Base-by-base conservation (phyloP, 2,329 filamentous ascomycete species). In the Cladosporium velox region DNA sequence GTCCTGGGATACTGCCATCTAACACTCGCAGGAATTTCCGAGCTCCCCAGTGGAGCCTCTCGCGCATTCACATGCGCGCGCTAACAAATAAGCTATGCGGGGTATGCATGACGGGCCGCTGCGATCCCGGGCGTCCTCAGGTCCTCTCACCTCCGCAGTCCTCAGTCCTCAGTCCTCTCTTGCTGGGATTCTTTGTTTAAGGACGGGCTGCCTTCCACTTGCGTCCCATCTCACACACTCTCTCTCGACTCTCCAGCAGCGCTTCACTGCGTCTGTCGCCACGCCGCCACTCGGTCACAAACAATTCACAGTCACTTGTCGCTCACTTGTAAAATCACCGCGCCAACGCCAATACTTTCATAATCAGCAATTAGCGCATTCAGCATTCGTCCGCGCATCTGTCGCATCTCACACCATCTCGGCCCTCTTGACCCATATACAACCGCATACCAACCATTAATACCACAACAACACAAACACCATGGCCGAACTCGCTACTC, bases 401-500 rank as follows among this genome's bases (percentile, higher is more conserved):
- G 60, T 62, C 47, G 59, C 24, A 64, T 64, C 26, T 64, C 34
- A 52, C 32, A 32, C 51, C 51, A 54, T 54, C 8, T 54, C 30
- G 12, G 26, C 32, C 7, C 15, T n/a, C 49, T 18, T 54, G 4
- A 32, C 49, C 28, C 2, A 54, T n/a, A 54, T 30, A 30, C 18
- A 12, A n/a, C 15, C 51, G 18, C 15, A 54, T 30, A 26, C 8
- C 28, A 30, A 1, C 11, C 26, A 24, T 28, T 11, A 26, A 26
- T 38, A 58, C 55, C 34, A 41, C 38, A 18, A 41, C 59, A 26
- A 15, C 62, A 32, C 51, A 55, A 52, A 70, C 71, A 75, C 69
- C 72, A 82, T 80, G 78, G 80, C 75, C 67, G 87, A 91, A 77
- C 84, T 89, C 70, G 88, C 88, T 64, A 87, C 93, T 77, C 89